Evolutionary conservation across 2,329 filamentous ascomycete genomes (phyloP).

Genomic region (Delphinella strobiligena): DNA sequence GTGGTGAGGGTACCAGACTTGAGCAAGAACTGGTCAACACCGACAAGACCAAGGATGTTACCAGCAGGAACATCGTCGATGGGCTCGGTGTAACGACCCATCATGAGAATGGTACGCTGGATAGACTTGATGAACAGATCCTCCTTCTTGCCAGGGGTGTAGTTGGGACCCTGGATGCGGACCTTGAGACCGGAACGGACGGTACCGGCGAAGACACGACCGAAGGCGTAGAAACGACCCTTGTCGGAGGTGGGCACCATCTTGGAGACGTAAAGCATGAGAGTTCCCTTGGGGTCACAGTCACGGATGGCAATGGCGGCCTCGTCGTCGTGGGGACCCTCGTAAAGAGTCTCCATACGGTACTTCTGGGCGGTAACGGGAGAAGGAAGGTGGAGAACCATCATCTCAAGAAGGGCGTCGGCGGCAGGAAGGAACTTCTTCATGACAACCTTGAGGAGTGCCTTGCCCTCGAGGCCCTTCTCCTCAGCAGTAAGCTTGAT

Average conservation of each 20-base stretch:
- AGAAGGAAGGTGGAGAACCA: slow-evolving; percentile 97
- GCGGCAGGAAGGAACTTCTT: slow-evolving; percentile 96
- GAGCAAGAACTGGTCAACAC: slow-evolving; percentile 99
- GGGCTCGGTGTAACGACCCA: slow-evolving; percentile 97
- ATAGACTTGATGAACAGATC: slow-evolving; percentile 99
- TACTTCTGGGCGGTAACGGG: slow-evolving; percentile 93
- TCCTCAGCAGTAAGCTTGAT: slow-evolving; percentile 84
- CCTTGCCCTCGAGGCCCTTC: slow-evolving; percentile 91
- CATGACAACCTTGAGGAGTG: slow-evolving; percentile 96
- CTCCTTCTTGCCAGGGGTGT: slow-evolving; percentile 94
- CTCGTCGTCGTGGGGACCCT: slow-evolving; percentile 89
- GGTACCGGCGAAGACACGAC: slow-evolving; percentile 99
- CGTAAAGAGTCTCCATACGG: slow-evolving; percentile 97
- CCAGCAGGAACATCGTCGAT: slow-evolving; percentile 98
- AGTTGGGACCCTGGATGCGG: slow-evolving; percentile 99
- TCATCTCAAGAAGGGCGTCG: slow-evolving; percentile 98
- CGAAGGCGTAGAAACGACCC: slow-evolving; percentile 99
- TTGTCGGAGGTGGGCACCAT: slow-evolving; percentile 99
- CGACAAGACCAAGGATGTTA: slow-evolving; percentile 99
- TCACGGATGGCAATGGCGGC: slow-evolving; percentile 93
- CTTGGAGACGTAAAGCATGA: slow-evolving; percentile 99
- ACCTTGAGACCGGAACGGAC: slow-evolving; percentile 97
- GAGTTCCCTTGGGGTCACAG: slow-evolving; percentile 93
- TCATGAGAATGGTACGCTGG: slow-evolving; percentile 99
- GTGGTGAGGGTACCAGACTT: slow-evolving; percentile 99